Evolutionary conservation across 129 eudicot species (phyloP).

Genomic region (Centrapalus pauciflorus): DNA sequence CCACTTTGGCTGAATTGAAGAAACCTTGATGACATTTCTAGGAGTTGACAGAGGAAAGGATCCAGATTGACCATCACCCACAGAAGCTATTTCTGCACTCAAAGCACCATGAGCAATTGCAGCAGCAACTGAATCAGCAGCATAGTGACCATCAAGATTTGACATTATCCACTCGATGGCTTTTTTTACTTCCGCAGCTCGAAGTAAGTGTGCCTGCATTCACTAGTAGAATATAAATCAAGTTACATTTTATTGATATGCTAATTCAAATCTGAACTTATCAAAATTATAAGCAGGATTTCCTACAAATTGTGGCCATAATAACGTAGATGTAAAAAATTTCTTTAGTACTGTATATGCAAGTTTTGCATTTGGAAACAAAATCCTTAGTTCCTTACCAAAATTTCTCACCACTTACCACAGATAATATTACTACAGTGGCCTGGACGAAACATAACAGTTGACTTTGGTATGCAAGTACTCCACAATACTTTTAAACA

Average conservation of each 20-base stretch:
- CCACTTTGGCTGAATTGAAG: conserved; percentile 43
- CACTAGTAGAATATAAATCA: conserved; percentile 77
- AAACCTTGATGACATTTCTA: conserved; percentile 36
- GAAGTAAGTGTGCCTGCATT: conserved; percentile 92
- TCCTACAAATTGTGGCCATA: no score
- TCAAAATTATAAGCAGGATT: background rate
- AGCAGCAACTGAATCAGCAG: conserved; percentile 96
- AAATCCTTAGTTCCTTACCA: no score
- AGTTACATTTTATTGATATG: conserved; percentile 45
- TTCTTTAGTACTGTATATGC: no score
- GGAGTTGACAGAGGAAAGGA: conserved; percentile 46
- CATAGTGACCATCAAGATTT: conserved; percentile 90
- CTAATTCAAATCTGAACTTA: background rate
- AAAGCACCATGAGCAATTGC: conserved; percentile 93
- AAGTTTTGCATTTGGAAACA: no score
- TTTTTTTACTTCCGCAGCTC: conserved; percentile 93
- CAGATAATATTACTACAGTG: no score
- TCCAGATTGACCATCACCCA: conserved; percentile 40
- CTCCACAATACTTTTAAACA: background rate
- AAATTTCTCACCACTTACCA: no score
- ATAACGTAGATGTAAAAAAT: no score
- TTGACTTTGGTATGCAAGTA: no score
- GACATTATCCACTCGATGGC: conserved; percentile 94
- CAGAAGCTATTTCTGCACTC: conserved; percentile 56
- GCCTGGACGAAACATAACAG: no score